Evolutionary conservation across 2,329 filamentous ascomycete species (phyloP).

Genomic region (Herpomyces periplanetae): DNA sequence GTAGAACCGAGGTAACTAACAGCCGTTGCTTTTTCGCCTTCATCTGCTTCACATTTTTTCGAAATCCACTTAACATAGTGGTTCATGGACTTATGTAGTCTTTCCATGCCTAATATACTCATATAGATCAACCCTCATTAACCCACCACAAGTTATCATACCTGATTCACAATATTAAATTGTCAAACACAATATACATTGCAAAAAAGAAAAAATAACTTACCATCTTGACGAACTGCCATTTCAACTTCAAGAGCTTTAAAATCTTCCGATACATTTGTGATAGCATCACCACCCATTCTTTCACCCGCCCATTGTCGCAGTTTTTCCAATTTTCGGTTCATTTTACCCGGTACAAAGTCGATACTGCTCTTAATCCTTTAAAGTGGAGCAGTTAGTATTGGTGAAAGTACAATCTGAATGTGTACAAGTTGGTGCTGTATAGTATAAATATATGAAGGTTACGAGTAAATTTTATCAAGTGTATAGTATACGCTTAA

Average conservation of each 20-base stretch:
- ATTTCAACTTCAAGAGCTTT: conserved; percentile 64
- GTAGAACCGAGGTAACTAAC: conserved; percentile 38
- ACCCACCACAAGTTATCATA: conserved; percentile 3
- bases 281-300: conserved; percentile 71
- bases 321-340: conserved; percentile 72
- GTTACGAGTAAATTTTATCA: too few relatives aligned
- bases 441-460: too few relatives aligned
- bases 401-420: too few relatives aligned
- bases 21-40: conserved; percentile 52
- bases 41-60: conserved; percentile 44
- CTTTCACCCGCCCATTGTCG: conserved; percentile 95
- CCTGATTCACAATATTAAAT: not conserved
- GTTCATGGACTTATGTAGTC: conserved; percentile 48
- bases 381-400: too few relatives aligned
- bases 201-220: conserved; percentile 4
- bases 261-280: conserved; percentile 57
- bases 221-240: conserved; percentile 55
- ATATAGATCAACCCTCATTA: conserved; percentile 2
- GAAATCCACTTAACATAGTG: conserved; percentile 56
- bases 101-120: conserved; percentile 35
- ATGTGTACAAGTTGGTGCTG: too few relatives aligned
- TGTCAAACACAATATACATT: conserved; percentile 3
- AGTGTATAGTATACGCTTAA: too few relatives aligned
- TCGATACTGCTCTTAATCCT: too few relatives aligned
- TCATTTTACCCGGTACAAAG: too few relatives aligned